These are phyloP conservation scores for Phaeosphaeriaceae sp. DNA, from an alignment of 2,329 filamentous ascomycete genomes.

Conservation along the genomic window DNA sequence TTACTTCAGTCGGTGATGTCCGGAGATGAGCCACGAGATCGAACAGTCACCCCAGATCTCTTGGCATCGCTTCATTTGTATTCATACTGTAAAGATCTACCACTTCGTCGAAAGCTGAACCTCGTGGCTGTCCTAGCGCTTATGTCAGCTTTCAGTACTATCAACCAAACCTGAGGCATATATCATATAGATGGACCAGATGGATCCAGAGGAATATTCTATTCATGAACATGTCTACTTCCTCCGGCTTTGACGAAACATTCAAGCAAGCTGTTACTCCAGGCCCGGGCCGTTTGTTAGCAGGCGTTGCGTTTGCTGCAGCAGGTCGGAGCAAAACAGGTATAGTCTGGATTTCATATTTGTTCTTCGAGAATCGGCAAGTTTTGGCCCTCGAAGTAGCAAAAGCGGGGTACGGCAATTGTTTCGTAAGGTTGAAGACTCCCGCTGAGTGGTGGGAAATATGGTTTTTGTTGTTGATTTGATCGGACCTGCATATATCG, in stretches of 20 bases:
- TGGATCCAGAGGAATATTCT: not conserved
- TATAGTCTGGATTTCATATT: constrained; percentile 9
- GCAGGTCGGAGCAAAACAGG: constrained; percentile 24
- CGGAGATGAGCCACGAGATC: not conserved
- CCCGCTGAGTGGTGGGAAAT: not conserved
- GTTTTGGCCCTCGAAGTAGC: not conserved
- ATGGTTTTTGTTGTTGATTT: constrained; percentile 1
- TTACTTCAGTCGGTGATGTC: not conserved
- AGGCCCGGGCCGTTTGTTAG: constrained; percentile 9
- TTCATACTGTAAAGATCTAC: not conserved
- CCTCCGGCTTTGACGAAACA: constrained; percentile 16
- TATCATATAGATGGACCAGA: not conserved
- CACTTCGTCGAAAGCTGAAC: not conserved
- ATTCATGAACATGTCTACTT: constrained; percentile 10
- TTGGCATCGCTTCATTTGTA: not conserved
- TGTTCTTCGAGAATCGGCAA: constrained; percentile 4
- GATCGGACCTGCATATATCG: constrained; percentile 10
- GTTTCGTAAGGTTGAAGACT: not conserved
- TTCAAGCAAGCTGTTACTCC: constrained; percentile 28
- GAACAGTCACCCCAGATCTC: not conserved
- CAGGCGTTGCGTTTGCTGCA: constrained; percentile 32
- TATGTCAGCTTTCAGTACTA: not conserved
- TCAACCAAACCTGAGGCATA: not conserved
- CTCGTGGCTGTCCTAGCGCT: not conserved
- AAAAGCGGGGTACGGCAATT: constrained; percentile 5